Percentiles rank a stretch among this genome's conserved stretches.
phyloP scores from a whole-genome alignment of 495 filamentous ascomycete species.

The Tetracladium setigerum region DNA sequence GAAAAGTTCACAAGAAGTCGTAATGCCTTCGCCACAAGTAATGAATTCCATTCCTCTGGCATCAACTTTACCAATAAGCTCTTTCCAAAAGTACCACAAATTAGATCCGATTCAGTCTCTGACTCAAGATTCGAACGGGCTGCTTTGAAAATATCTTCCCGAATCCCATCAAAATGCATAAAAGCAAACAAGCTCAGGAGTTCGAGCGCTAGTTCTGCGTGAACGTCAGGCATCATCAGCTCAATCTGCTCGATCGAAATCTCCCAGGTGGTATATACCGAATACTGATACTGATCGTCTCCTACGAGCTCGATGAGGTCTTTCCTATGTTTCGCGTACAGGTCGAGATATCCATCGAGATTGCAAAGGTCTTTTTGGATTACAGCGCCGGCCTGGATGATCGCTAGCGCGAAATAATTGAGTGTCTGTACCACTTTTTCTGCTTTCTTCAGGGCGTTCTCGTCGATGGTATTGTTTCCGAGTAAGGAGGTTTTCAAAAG shows the following conservation, averaged over 20 bases:
- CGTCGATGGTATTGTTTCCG: slow-evolving; percentile 5
- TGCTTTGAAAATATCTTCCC: slow-evolving; percentile 10
- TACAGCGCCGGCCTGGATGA: slow-evolving; percentile 21
- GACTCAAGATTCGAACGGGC: not conserved
- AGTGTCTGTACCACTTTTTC: slow-evolving; percentile 12
- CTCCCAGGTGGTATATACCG: slow-evolving; percentile 25
- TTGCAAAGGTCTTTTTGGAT: slow-evolving; percentile 18
- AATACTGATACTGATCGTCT: slow-evolving; percentile 6
- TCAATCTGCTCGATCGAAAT: slow-evolving; percentile 19
- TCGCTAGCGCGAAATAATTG: slow-evolving; percentile 21
- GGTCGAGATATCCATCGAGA: slow-evolving; percentile 14
- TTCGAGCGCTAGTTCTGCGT: slow-evolving; percentile 20
- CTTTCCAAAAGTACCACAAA: not conserved
- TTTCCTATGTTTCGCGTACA: slow-evolving; percentile 13
- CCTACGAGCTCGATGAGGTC: slow-evolving; percentile 10
- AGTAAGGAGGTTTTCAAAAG: slow-evolving; percentile 16
- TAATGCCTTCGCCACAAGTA: slow-evolving; percentile 15
- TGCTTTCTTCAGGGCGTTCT: slow-evolving; percentile 16
- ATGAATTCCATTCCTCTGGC: slow-evolving; percentile 12
- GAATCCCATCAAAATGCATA: slow-evolving; percentile 28
- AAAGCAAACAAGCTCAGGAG: slow-evolving; percentile 27
- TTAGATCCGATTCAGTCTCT: not conserved
- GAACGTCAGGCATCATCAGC: not conserved
- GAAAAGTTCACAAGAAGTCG: slow-evolving; percentile 18
- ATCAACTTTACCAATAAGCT: slow-evolving; percentile 12